Evolutionary conservation across 2,329 filamentous ascomycete genomes (phyloP).

Genomic region (Neonectria sp.): DNA sequence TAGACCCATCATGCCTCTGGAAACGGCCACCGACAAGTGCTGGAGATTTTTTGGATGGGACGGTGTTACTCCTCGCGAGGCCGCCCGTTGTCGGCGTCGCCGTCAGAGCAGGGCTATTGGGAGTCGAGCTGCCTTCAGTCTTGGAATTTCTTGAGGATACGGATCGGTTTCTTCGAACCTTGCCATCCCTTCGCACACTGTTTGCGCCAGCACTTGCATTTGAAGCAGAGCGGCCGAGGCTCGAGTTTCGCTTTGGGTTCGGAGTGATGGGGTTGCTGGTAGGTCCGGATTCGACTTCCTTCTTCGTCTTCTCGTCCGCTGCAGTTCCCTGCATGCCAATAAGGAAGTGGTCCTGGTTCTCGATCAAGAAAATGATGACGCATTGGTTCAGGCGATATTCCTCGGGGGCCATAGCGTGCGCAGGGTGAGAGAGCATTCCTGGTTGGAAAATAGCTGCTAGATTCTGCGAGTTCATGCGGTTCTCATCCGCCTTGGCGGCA

Average conservation of each 20-base stretch:
- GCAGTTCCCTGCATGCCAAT: slow-evolving; percentile 99
- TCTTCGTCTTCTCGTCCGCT: slow-evolving; percentile 85
- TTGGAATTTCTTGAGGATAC: slow-evolving; percentile 91
- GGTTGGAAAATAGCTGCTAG: slow-evolving; percentile 98
- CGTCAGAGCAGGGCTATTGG: slow-evolving; percentile 72
- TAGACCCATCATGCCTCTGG: slow-evolving; percentile 56
- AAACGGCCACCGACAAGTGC: slow-evolving; percentile 78
- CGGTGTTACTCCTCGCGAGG: slow-evolving; percentile 83
- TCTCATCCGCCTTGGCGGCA: slow-evolving; percentile 95
- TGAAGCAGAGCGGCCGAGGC: slow-evolving; percentile 77
- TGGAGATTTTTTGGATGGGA: slow-evolving; percentile 92
- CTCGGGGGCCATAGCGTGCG: slow-evolving; percentile 94
- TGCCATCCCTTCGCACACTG: slow-evolving; percentile 85
- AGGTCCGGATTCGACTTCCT: slow-evolving; percentile 79
- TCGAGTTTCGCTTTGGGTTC: slow-evolving; percentile 67
- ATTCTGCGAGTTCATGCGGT: slow-evolving; percentile 97
- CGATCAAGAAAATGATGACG: slow-evolving; percentile 96
- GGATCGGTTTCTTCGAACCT: slow-evolving; percentile 89
- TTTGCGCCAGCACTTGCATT: slow-evolving; percentile 92
- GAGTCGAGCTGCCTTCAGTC: slow-evolving; percentile 80
- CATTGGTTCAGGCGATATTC: slow-evolving; percentile 97
- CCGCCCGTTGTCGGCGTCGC: slow-evolving; percentile 71
- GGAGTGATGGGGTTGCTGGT: slow-evolving; percentile 63
- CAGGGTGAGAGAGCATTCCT: slow-evolving; percentile 93
- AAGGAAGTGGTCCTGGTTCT: slow-evolving; percentile 98